These are phyloP conservation scores for Moricandia arvensis DNA, from an alignment of 345 rosid genomes.

Conservation along the genomic window DNA sequence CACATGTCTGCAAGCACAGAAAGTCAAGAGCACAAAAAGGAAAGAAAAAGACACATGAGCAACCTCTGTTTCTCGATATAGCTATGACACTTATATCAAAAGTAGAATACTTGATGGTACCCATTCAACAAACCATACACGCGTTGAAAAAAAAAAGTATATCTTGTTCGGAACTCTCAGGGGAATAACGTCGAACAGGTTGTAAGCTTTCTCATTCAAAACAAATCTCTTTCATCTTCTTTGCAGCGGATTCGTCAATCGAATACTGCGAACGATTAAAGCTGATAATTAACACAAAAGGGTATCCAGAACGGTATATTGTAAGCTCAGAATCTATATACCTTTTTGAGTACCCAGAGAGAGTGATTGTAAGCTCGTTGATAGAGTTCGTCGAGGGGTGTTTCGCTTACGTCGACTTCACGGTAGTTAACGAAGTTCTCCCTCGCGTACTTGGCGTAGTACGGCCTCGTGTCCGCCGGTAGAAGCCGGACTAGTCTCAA, in stretches of 20 bases:
- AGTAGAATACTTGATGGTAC: constrained; percentile 12
- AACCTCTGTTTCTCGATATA: constrained; percentile 24
- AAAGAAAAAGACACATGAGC: constrained; percentile 24
- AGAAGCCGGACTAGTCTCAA: constrained; percentile 73
- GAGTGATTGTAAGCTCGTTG: constrained; percentile 85
- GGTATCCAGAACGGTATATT: background rate
- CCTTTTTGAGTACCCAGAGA: constrained; percentile 93
- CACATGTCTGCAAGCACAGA: constrained; percentile 4
- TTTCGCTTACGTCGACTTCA: constrained; percentile 56
- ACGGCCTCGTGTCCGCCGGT: constrained; percentile 77
- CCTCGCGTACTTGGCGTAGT: constrained; percentile 87
- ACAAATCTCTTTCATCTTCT: constrained; percentile 56
- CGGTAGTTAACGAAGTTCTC: constrained; percentile 88
- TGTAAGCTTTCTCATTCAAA: constrained; percentile 34
- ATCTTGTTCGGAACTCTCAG: background rate
- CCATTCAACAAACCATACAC: constrained; percentile 8
- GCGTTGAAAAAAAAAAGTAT: background rate
- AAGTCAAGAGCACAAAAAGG: constrained; percentile 22
- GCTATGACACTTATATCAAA: constrained; percentile 7
- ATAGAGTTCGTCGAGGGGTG: constrained; percentile 73
- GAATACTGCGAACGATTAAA: constrained; percentile 54
- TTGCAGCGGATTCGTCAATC: constrained; percentile 71
- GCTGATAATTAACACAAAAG: constrained; percentile 6
- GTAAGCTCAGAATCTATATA: background rate
- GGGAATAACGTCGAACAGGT: constrained; percentile 51